Conservation (phyloP, 306 rosid species). For the Lathyrus tuberosus region DNA sequence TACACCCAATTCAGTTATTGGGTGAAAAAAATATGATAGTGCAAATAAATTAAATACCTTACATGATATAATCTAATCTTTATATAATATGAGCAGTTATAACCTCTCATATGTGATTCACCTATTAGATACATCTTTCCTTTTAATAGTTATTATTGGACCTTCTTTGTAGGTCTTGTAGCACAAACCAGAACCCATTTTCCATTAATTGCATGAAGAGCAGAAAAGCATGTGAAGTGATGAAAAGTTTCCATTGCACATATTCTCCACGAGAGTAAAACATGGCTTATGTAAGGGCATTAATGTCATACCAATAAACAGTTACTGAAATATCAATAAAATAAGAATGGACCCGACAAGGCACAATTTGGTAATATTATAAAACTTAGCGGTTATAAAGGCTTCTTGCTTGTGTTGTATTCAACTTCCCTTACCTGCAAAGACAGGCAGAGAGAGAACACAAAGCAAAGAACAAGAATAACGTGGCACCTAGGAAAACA, state of each 20-base stretch:
- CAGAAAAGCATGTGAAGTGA: constrained; percentile 27
- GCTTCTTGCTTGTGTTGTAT: constrained; percentile 53
- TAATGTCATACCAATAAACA: constrained; percentile 39
- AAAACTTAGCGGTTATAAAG: constrained; percentile 61
- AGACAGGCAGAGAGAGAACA: constrained; percentile 46
- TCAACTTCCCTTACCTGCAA: constrained; percentile 81
- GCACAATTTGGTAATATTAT: constrained; percentile 60
- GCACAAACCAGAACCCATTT: neutral
- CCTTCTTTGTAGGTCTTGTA: too few relatives aligned
- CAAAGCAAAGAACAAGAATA: constrained; percentile 40
- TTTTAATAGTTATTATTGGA: too few relatives aligned
- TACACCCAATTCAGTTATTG: too few relatives aligned
- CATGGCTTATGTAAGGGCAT: constrained; percentile 20
- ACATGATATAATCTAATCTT: too few relatives aligned
- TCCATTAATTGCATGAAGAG: constrained; percentile 26
- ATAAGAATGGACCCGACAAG: constrained; percentile 37
- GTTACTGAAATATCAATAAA: constrained; percentile 42
- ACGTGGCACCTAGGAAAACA: constrained; percentile 36
- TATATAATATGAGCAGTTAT: too few relatives aligned
- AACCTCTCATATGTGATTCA: too few relatives aligned
- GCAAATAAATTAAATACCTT: too few relatives aligned
- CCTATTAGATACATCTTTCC: too few relatives aligned
- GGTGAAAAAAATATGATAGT: too few relatives aligned
- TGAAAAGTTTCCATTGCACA: constrained; percentile 30
- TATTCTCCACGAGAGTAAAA: constrained; percentile 35